Conservation (phyloP, 192 early-diverging fungal species). For the Podila horticola region DNA sequence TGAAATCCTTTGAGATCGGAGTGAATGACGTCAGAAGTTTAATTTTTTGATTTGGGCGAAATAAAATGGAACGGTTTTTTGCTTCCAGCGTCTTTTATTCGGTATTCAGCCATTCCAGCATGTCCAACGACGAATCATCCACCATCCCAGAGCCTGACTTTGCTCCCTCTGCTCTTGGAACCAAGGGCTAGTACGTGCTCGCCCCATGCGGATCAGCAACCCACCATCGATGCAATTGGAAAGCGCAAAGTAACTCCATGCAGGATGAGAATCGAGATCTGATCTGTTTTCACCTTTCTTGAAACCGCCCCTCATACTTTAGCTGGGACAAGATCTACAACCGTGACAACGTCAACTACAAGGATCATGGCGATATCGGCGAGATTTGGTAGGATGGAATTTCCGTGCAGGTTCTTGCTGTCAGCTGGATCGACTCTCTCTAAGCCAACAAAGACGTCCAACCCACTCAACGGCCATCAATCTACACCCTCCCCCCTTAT, state of each 20-base stretch:
- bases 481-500: background rate
- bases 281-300: background rate
- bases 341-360: slow-evolving; percentile 83
- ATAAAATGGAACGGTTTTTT: background rate
- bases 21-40: background rate
- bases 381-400: slow-evolving; percentile 76
- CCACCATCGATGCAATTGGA: background rate
- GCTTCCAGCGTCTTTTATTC: background rate
- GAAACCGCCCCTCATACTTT: background rate
- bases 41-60: too few species aligned
- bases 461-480: background rate
- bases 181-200: slow-evolving; percentile 66
- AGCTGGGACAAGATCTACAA: slow-evolving; percentile 90
- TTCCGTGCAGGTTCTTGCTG: too few species aligned
- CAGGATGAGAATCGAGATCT: background rate
- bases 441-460: background rate
- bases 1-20: too few species aligned
- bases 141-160: slow-evolving; percentile 51
- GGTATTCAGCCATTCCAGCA: background rate
- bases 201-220: background rate
- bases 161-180: slow-evolving; percentile 67
- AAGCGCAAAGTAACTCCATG: too few species aligned
- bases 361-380: slow-evolving; percentile 87
- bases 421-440: background rate
- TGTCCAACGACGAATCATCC: slow-evolving; percentile 11